Conservation (phyloP, 768 basidiomycete species). For the Russula griseocarnosa region DNA sequence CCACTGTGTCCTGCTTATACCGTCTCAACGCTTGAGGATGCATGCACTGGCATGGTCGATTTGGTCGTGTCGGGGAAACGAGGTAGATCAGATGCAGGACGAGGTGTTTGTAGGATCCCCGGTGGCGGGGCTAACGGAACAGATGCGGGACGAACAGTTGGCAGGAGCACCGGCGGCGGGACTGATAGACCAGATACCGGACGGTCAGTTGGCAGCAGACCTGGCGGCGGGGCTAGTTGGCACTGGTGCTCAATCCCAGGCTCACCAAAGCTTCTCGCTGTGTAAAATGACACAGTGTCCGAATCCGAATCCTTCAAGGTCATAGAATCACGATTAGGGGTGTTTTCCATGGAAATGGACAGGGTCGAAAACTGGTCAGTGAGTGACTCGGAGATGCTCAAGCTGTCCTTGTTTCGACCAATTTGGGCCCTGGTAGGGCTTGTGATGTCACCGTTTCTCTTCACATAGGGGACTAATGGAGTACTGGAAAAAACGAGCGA, state of each 20-base stretch:
- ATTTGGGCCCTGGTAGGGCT: neutral
- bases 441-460: neutral
- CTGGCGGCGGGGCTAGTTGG: neutral
- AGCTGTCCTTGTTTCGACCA: no score
- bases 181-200: neutral
- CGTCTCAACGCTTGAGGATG: neutral
- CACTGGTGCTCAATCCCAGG: neutral
- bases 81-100: slow-evolving; percentile 1
- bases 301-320: no score
- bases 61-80: slow-evolving; percentile 30
- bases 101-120: neutral
- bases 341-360: no score
- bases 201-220: no score
- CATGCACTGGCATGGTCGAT: neutral
- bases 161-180: no score
- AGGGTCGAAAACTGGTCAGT: no score
- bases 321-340: no score
- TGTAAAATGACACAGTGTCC: no score
- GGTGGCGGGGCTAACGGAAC: neutral
- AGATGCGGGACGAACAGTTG: no score
- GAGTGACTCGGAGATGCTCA: no score
- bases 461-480: neutral
- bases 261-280: neutral
- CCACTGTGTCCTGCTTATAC: no score
- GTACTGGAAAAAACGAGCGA: neutral